Evolutionary conservation across 495 filamentous ascomycete species (phyloP), one percentile per base, ranked within the genome.

Genomic region (Annulohypoxylon maeteangense): DNA sequence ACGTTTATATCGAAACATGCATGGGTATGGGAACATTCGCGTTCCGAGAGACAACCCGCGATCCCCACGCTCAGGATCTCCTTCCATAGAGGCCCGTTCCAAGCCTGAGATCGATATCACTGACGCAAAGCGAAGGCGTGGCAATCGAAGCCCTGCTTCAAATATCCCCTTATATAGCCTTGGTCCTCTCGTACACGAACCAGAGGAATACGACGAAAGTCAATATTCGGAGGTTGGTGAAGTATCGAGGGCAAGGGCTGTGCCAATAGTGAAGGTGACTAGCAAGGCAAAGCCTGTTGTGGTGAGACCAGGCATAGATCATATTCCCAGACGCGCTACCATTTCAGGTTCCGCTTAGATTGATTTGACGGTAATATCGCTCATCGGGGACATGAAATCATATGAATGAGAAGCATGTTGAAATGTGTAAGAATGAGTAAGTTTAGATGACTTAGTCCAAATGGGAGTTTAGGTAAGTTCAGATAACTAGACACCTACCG

Each of bases 191-290:
- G 2, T 2, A 4, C n/a, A 34, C 3, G 51, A 55, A 10, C 5
- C 32, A 2, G 32, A 11, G 16, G 32, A 38, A 20, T 7, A 50
- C 8, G 8, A 23, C 22, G 6, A 12, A 38, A 38, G 34, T 48
- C 16, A 1, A 22, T 44, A 44, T 44, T 18, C 10, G 12, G 29
- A 29, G 29, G 29, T 11, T 7, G 11, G n/a, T 6, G 7, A 20
- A 5, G 4, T 29, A 38, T 23, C n/a, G 10, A 36, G 5, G 14
- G 62, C 38, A 7, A 32, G 23, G 22, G 62, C 38, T 3, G 25
- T 65, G 38, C 50, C 50, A 12, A 65, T 44, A 44, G 40, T 22
- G 11, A 32, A 25, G 23, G 50, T 64, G 10, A 6, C 48, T 20
- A 25, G n/a, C 1, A 31, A 18, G 12, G 20, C 23, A 36, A 55